Conservation (phyloP, 345 rosid species). For the Orychophragmus violaceus region DNA sequence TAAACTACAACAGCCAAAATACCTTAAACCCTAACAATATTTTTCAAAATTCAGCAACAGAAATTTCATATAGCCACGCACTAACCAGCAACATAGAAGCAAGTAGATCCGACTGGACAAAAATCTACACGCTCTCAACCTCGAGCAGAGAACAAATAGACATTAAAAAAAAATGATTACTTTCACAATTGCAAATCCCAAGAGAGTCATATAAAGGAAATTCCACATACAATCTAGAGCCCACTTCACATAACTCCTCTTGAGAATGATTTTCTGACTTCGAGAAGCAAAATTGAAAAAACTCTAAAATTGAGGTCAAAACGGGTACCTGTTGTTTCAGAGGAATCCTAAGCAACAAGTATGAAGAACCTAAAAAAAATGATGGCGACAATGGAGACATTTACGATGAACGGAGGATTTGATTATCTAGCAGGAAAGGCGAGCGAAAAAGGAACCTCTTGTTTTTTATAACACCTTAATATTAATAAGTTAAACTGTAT, state of each 20-base stretch:
- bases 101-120: conserved; percentile 3
- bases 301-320: neutral
- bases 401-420: neutral
- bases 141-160: neutral
- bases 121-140: neutral
- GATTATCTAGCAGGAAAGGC: neutral
- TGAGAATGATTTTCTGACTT: neutral
- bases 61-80: neutral
- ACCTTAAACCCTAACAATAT: neutral
- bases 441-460: conserved; percentile 19
- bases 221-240: neutral
- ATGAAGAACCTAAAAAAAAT: neutral
- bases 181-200: neutral
- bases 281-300: neutral
- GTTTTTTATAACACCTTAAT: too few relatives aligned
- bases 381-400: neutral
- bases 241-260: neutral
- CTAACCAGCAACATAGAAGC: neutral
- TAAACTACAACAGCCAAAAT: neutral
- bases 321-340: neutral
- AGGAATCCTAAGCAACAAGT: neutral
- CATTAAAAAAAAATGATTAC: neutral
- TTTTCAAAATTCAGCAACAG: neutral
- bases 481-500: too few relatives aligned
- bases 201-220: neutral